phyloP scores from a whole-genome alignment of 257 asterid species.

The Voacanga thouarsii region DNA sequence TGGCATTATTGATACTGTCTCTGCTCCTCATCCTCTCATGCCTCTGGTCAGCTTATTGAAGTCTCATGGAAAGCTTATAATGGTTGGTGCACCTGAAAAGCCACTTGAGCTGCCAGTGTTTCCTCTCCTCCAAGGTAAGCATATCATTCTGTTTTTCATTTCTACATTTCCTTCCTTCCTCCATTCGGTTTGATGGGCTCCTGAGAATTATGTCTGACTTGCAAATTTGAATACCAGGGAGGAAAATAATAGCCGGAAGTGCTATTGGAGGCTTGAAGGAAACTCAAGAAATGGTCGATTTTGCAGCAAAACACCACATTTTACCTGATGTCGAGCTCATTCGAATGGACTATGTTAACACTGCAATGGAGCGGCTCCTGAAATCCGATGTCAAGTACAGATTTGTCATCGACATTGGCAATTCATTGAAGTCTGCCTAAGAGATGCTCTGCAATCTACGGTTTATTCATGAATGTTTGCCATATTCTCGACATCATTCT shows the following conservation, averaged over 20 bases:
- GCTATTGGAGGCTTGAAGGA: conserved; percentile 29
- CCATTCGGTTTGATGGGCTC: background rate
- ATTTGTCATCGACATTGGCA: conserved; percentile 28
- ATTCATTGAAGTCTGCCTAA: conserved; percentile 19
- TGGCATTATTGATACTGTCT: conserved; percentile 26
- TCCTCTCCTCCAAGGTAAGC: conserved; percentile 24
- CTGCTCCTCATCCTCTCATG: conserved; percentile 22
- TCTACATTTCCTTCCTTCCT: background rate
- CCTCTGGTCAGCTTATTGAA: conserved; percentile 24
- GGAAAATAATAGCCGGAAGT: conserved; percentile 30
- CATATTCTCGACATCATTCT: no score
- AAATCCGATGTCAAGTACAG: conserved; percentile 30
- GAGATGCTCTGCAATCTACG: no score
- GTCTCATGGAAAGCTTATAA: conserved; percentile 18
- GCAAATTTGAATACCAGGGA: conserved; percentile 9
- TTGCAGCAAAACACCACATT: conserved; percentile 23
- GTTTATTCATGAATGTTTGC: no score
- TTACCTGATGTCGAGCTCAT: conserved; percentile 31
- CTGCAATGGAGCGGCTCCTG: conserved; percentile 25
- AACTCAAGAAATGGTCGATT: conserved; percentile 32
- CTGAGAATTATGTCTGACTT: background rate
- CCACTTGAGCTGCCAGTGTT: conserved; percentile 27
- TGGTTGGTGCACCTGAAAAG: conserved; percentile 22
- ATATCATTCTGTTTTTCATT: no score
- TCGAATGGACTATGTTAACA: conserved; percentile 23